Evolutionary conservation across 2,329 filamentous ascomycete genomes (phyloP), one percentile per base, ranked within the genome.

Genomic region (Phialocephala subalpina): DNA sequence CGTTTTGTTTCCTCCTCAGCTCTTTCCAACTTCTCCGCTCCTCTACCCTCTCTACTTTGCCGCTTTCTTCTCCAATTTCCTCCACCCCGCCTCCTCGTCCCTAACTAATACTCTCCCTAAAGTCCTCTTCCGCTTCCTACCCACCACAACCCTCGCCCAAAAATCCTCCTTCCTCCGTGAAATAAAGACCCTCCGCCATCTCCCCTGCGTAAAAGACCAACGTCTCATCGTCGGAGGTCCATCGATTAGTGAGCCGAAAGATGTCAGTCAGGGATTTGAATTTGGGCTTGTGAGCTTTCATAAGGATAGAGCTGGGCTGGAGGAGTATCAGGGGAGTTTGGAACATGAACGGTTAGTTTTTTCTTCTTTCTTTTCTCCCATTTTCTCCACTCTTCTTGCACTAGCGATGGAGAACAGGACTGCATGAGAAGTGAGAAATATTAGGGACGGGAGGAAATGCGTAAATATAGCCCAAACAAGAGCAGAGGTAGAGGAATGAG

Each of bases 101-200:
- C 8, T 29, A 5, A 22, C 57, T 62, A 25, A 59, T 45, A n/a
- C 29, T 18, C 16, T 8, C 29, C 20, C 45, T 25, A 3, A 58
- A 72, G 70, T 72, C 8, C 62, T 72, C 8, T 71, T 72, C 60
- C 70, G 68, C 60, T 71, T 72, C 47, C 62, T 57, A 22, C 25
- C 67, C 20, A 47, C 63, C 20, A 49, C 65, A 7, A 62, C 70
- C 18, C 55, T 22, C 6, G 29, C 22, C 3, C 67, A 71, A 42
- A 71, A 70, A 64, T 36, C 62, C 11, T 53, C 20, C 4, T 71
- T 72, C 35, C 27, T 71, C 58, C 47, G 47, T 16, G 60, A 65
- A 22, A 53, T 67, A 2, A 72, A 70, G 58, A 65, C 35, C 16
- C 66, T 71, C 22, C 68, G 66, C 27, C 40, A 53, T 3, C 62